Evolutionary conservation across 2,329 filamentous ascomycete species (phyloP), one percentile per base, ranked within the genome.

Genomic region (Pezicula radicicola): DNA sequence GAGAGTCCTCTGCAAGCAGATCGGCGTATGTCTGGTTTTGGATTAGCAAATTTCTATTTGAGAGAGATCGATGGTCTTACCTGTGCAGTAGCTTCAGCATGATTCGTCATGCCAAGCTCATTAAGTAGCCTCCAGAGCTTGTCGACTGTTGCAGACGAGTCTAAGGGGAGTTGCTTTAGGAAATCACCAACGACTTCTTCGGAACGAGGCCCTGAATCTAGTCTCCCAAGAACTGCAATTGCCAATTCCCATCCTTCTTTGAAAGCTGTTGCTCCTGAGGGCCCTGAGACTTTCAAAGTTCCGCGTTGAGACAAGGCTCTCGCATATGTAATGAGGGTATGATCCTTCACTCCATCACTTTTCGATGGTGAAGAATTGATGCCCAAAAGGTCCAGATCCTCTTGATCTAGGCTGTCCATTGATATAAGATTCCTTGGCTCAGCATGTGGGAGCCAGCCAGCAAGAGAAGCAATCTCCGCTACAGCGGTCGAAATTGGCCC

Each of bases 171-270:
- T 50, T 87, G 81, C 41, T 76, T 71, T 49, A 97, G 76, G 55
- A 97, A 73, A 53, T 87, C 81, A 39, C 84, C 80, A 10, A 97
- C 88, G 53, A 85, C 85, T 57, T 87, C 81, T 64, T 89, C 86
- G 7, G 89, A 89, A 46, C 82, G 80, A 46, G 83, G 76, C 1
- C 80, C 75, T 53, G 91, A 84, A 64, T 96, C 88, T 66, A 97
- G 80, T 49, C 93, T 84, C 9, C 88, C 89, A 43, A 97, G 76
- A 10, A 96, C 81, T 54, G 91, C 84, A 41, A 97, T 84, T 0
- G 91, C 88, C 64, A 97, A 73, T 71, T 97, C 91, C 93, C 93
- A 97, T 8, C 93, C 92, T 60, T 92, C 86, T 36, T 79, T 75
- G 13, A 70, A 64, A 12, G 69, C 66, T 19, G 52, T 48, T 19